Base-by-base conservation (phyloP, 129 eudicot genomes). In the Lactuca saligna region DNA sequence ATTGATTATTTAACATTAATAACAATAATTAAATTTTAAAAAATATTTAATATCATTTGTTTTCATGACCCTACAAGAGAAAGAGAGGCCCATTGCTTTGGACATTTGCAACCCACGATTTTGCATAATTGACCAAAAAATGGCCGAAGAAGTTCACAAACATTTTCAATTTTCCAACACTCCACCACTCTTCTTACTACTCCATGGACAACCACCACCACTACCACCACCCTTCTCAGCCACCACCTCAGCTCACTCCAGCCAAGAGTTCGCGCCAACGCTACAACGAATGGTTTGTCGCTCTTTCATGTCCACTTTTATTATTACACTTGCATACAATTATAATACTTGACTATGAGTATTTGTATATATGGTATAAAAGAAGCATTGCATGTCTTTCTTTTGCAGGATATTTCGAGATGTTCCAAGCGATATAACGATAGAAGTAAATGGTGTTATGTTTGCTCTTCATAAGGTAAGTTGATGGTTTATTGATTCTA, bases 351-450 rank as follows among this genome's bases (percentile, higher is more conserved):
- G 29, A 4, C 4, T 39, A 38, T 39, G 33, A 39, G 8, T 62
- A 62, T 16, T 17, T 17, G 54, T 15, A 15, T 15, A 15, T 32
- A 2, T 46, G 15, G 15, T 46, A 46, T 46, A 46, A 51, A 17
- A 51, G 12, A 3, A 4, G 44, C 2, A 0, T 25, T 25, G 29
- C 4, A 38, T 61, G 14, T 57, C 8, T 20, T 68, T 4, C 33
- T 15, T 61, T 72, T 70, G 75, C 86, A 93, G 99, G 99, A 92
- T 89, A 74, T 93, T 86, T 55, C 90, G 91, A 65, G 99, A 93
- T 80, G 99, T 93, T 68, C 99, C 97, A 6, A 93, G 99, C 61
- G 97, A 93, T 73, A 93, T 93, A 56, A 89, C 79, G 15, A 82
- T 93, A 20, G 97, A 89, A 79, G 97, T 93, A n/a, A 82, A 83